Conservation (phyloP, 2,329 filamentous ascomycete species). For the Trichoderma koningiopsis region DNA sequence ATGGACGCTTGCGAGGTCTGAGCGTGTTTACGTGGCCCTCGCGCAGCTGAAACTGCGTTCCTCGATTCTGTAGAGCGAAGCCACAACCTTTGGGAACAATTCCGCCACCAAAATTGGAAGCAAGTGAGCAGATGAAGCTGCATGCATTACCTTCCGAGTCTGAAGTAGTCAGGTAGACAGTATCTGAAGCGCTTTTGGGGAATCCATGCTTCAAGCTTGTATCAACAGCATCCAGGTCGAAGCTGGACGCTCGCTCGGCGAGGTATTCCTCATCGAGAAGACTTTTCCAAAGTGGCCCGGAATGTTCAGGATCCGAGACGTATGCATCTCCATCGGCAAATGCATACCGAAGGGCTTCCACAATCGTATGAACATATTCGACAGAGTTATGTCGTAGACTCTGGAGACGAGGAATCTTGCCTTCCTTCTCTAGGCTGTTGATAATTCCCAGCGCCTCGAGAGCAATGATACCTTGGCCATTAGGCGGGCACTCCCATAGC, state of each 20-base stretch:
- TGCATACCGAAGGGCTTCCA: background rate
- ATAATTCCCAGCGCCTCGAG: constrained; percentile 19
- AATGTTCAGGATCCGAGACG: constrained; percentile 19
- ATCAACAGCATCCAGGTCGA: background rate
- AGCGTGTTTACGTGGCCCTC: background rate
- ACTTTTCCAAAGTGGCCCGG: background rate
- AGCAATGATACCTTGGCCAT: constrained; percentile 20
- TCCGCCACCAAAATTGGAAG: constrained; percentile 18
- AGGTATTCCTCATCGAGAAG: constrained; percentile 1
- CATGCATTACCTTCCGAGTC: constrained; percentile 19
- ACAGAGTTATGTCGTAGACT: constrained; percentile 2
- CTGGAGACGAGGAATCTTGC: constrained; percentile 1
- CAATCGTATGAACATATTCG: constrained; percentile 12
- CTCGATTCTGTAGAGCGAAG: constrained; percentile 12
- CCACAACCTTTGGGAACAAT: constrained; percentile 20
- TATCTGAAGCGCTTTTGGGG: background rate
- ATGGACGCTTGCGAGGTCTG: background rate
- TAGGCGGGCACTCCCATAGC: constrained; percentile 16
- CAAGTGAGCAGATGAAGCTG: constrained; percentile 22
- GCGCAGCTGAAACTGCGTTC: constrained; percentile 6
- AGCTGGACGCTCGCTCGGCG: background rate
- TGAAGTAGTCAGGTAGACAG: constrained; percentile 14
- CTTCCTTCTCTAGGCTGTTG: background rate
- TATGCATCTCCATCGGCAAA: constrained; percentile 19
- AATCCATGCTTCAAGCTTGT: constrained; percentile 11